Evolutionary conservation across 192 early-diverging fungal genomes (phyloP).

Genomic region (Obelidium mucronatum): DNA sequence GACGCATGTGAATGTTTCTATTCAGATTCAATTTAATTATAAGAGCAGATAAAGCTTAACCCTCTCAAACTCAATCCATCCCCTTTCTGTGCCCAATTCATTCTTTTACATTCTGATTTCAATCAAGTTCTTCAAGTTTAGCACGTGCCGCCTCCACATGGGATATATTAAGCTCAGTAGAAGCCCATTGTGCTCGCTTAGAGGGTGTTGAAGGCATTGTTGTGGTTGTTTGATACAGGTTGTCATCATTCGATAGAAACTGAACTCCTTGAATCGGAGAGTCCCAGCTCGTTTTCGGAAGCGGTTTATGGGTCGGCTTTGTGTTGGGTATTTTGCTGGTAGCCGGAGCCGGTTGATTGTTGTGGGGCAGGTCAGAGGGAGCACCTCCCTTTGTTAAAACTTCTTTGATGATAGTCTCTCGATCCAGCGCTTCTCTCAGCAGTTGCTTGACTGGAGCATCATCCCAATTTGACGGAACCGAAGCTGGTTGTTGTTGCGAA

Average conservation of each 20-base stretch:
- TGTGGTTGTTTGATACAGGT: background rate
- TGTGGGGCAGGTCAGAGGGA: background rate
- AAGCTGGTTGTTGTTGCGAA: background rate
- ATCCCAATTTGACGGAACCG: background rate
- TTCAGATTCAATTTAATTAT: background rate
- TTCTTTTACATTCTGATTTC: too few species aligned
- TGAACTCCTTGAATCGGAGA: slow-evolving; percentile 24
- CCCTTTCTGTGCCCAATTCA: too few species aligned
- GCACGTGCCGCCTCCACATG: background rate
- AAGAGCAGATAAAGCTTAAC: background rate
- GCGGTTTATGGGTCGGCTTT: background rate
- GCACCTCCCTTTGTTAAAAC: background rate
- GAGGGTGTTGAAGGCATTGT: background rate
- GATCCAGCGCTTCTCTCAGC: background rate
- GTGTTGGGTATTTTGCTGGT: background rate
- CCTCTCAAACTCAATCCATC: too few species aligned
- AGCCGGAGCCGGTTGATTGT: background rate
- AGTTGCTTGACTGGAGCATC: background rate
- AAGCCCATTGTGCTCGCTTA: background rate
- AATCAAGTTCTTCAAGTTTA: slow-evolving; percentile 7
- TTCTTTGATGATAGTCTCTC: background rate
- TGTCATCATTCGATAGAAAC: slow-evolving; percentile 1
- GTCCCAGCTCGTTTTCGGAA: slow-evolving; percentile 13
- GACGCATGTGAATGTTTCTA: slow-evolving; percentile 41
- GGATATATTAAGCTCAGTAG: background rate